These are phyloP conservation scores for Colletotrichum eremochloae DNA, from an alignment of 2,329 filamentous ascomycete species.

Conservation along the genomic window DNA sequence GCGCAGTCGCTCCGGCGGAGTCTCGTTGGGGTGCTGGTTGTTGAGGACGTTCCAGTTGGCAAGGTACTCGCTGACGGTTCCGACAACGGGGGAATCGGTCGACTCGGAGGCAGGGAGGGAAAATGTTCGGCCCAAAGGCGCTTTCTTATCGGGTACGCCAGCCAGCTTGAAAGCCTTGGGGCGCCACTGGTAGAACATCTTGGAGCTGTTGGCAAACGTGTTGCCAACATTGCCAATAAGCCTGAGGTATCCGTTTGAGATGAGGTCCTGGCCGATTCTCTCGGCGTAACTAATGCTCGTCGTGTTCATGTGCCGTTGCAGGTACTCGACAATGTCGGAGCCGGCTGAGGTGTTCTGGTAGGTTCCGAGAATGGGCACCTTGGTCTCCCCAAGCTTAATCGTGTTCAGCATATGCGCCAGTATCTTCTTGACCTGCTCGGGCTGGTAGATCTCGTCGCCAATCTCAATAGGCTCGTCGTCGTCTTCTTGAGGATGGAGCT, in stretches of 20 bases:
- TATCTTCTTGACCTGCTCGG: conserved; percentile 92
- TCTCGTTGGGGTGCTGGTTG: conserved; percentile 93
- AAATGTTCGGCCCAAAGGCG: conserved; percentile 77
- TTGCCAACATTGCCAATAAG: conserved; percentile 95
- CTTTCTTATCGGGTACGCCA: conserved; percentile 90
- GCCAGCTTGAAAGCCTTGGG: conserved; percentile 90
- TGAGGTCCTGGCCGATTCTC: conserved; percentile 93
- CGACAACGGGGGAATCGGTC: conserved; percentile 82
- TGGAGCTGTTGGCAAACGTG: conserved; percentile 96
- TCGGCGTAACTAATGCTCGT: conserved; percentile 92
- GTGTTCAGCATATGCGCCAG: conserved; percentile 86
- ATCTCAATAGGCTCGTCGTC: conserved; percentile 91
- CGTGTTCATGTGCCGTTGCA: conserved; percentile 88
- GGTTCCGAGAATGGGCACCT: conserved; percentile 94
- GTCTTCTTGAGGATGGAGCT: conserved; percentile 73
- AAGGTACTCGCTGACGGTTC: conserved; percentile 89
- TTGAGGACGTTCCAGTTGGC: conserved; percentile 94
- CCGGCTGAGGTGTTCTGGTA: conserved; percentile 94
- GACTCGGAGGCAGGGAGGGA: conserved; percentile 73
- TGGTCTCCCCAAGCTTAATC: conserved; percentile 89
- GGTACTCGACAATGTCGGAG: conserved; percentile 94
- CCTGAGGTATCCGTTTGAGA: conserved; percentile 86
- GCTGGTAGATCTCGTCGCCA: conserved; percentile 87
- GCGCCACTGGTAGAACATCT: conserved; percentile 98
- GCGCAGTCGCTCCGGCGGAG: conserved; percentile 85